Evolutionary conservation across 2,329 filamentous ascomycete species (phyloP).

Genomic region (Sphaerulina vaccinii): DNA sequence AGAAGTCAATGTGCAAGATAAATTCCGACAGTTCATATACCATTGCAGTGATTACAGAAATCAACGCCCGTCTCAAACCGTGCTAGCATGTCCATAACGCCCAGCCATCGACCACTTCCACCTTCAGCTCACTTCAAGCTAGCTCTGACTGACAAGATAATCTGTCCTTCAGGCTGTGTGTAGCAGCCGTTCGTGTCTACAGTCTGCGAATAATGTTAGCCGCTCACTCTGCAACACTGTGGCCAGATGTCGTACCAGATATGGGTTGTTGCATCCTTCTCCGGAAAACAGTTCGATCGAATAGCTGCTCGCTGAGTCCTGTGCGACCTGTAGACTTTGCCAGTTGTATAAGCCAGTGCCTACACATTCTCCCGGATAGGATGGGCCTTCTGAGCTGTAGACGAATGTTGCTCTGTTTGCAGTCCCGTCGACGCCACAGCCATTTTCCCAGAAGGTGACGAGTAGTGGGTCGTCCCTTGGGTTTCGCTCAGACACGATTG

Average conservation of each 20-base stretch:
- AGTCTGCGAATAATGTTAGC: neutral
- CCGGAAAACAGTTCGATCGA: constrained; percentile 2
- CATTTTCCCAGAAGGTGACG: constrained; percentile 1
- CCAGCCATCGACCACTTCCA: too few relatives aligned
- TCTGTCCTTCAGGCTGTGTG: constrained; percentile 1
- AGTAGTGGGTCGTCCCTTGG: neutral
- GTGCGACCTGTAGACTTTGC: neutral
- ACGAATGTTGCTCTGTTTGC: neutral
- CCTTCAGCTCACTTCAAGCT: constrained; percentile 3
- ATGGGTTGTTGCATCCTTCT: constrained; percentile 1
- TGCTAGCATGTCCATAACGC: too few relatives aligned
- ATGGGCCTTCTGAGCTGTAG: neutral
- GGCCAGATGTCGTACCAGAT: neutral
- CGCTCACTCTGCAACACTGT: too few relatives aligned
- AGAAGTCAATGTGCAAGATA: too few relatives aligned
- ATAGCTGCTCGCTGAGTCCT: neutral
- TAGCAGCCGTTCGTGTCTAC: neutral
- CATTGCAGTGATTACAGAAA: too few relatives aligned
- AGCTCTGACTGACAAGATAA: neutral
- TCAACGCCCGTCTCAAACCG: too few relatives aligned
- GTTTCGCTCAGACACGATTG: neutral
- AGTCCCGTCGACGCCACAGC: neutral
- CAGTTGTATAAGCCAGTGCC: constrained; percentile 3
- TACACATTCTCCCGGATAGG: constrained; percentile 3
- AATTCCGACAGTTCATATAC: too few relatives aligned